phyloP scores from a whole-genome alignment of 2,329 filamentous ascomycete genomes.

The Blastomyces parvus region DNA sequence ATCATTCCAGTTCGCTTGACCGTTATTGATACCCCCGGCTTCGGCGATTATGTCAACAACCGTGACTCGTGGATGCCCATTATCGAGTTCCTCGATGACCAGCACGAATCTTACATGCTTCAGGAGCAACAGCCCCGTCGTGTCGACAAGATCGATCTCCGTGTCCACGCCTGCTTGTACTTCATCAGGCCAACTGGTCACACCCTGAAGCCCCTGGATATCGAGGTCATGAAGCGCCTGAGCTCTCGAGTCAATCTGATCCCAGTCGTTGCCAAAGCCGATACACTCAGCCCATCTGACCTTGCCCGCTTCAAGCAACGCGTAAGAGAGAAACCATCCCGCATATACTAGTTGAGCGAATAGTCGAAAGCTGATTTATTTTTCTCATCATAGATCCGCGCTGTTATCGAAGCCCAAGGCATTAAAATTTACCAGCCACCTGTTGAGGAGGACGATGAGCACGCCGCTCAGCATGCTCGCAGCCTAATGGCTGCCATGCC shows the following conservation, averaged over 20 bases:
- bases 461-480: constrained; percentile 87
- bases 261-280: constrained; percentile 95
- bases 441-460: constrained; percentile 95
- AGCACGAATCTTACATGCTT: constrained; percentile 99
- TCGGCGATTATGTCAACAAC: constrained; percentile 99
- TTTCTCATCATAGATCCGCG: constrained; percentile 58
- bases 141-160: constrained; percentile 97
- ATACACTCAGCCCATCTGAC: constrained; percentile 88
- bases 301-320: constrained; percentile 90
- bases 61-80: constrained; percentile 99
- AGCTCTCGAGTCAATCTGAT: constrained; percentile 98
- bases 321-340: constrained; percentile 44
- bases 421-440: constrained; percentile 99
- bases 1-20: constrained; percentile 71
- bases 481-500: constrained; percentile 95
- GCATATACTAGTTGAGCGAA: not conserved
- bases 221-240: constrained; percentile 99
- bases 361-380: not conserved
- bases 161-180: constrained; percentile 96
- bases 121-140: constrained; percentile 99
- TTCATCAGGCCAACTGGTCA: constrained; percentile 98
- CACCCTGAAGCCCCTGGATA: constrained; percentile 96
- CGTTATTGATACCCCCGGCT: constrained; percentile 97
- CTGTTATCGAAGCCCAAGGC: constrained; percentile 93
- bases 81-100: constrained; percentile 98